Base-by-base conservation (phyloP, 2,329 filamentous ascomycete genomes). In the Colletotrichum aenigma region DNA sequence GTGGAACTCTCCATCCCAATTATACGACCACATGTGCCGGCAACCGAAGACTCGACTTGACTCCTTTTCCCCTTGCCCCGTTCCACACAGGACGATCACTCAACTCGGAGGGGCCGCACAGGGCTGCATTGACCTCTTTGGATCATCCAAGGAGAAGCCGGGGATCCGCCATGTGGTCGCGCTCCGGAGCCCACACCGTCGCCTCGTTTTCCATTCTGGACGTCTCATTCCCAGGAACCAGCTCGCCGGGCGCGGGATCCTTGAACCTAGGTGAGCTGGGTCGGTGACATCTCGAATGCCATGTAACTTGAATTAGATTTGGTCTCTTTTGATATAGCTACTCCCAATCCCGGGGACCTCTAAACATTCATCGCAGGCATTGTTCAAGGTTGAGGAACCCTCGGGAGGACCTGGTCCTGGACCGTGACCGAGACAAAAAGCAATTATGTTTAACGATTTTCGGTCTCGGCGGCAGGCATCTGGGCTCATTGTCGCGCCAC, bases 121-220 rank as follows among this genome's bases (percentile, higher is more conserved):
- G 56, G 69, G 73, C 70, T 68, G 64, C 70, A 67, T 73, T 75
- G 69, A 58, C 62, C 69, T 38, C 62, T 16, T 70, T 36, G 30
- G 15, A 67, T 38, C 36, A 52, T 70, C 74, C 74, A 76, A 75
- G 61, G 65, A 75, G 71, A 76, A 12, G 58, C 58, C 60, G 5
- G 13, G 24, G 48, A 74, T 74, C 38, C 13, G 36, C 71, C 74
- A 76, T 76, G 74, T 76, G 74, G 60, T 70, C 65, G 38, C 28
- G 32, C 16, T 36, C 12, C 10, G 52, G 43, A 74, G 30, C 21
- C 74, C 65, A 74, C 58, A 43, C 64, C 68, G 61, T 60, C 38
- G 24, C 34, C 24, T 30, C 28, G 32, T 26, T 68, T 30, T 24
- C 21, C 38, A 16, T 68, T 43, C n/a, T 66, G 36, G 38, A 43